Evolutionary conservation across 768 basidiomycete genomes (phyloP), one percentile per base, ranked within the genome.

Genomic region (Tulasnella sp.): DNA sequence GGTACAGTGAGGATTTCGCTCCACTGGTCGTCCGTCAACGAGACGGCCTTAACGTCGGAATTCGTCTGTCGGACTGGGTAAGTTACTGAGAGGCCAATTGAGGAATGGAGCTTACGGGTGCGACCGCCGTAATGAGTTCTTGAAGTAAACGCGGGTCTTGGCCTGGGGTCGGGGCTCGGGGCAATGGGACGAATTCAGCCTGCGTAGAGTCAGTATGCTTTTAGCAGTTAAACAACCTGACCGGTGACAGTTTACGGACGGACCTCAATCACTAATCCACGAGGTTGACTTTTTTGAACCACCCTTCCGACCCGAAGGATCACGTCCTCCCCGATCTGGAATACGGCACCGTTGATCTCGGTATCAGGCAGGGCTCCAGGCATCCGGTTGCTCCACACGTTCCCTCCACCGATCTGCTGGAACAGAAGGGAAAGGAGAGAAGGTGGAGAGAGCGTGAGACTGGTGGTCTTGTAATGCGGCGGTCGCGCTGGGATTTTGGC

Each of bases 271-370:
- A 72, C 52, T n/a, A 72, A 12, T 1, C 70, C 70, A 1, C 42
- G n/a, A 22, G 32, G 70, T 32, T 63, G 52, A 26, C 19, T 59
- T 36, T 37, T 65, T 40, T 72, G 70, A 8, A 40, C 36, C 12
- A 72, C 70, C 29, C 42, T 35, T 12, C 70, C 70, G 19, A 72
- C 70, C 34, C 70, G 70, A 39, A 72, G 39, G 37, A 72, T 72
- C 52, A 62, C n/a, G 37, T 72, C 70, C 4, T 29, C 44, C 16
- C 70, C 70, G 59, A 72, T 59, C n/a, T 52, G 52, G 37, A 65
- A 72, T 35, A 39, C 70, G 29, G 39, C 37, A 8, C 70, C 70
- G 29, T 59, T 36, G 22, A 72, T 72, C 70, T 65, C 70, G 59
- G 64, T 63, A 63, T 62, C 68, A 19, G 68, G 68, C 32, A 65